Base-by-base conservation (phyloP, 2,329 filamentous ascomycete species). In the Talaromyces pinophilus region DNA sequence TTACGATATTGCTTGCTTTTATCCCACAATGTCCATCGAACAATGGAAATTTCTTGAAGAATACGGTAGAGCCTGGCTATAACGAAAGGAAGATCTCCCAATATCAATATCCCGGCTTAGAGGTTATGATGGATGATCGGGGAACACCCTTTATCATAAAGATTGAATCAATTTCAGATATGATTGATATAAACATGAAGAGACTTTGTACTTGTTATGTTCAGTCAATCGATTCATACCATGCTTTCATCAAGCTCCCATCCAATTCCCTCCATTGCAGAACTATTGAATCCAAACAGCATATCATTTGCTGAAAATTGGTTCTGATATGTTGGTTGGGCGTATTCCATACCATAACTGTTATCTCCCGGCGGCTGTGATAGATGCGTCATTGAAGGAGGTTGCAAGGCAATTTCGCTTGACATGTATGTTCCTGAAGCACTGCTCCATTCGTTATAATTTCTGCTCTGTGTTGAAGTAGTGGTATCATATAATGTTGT, bases 241-340 rank as follows among this genome's bases (percentile, higher is more conserved):
- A 57, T 57, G 54, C 13, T 33, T 30, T 54, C 35, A 35, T 63
- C 61, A 30, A 65, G 42, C 30, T 65, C 63, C 63, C 63, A 65
- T 17, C 63, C 55, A 44, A 61, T 65, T 10, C 63, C 63, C 28
- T 65, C 63, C 48, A 65, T 60, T 33, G 69, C 68, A 1, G 74
- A 75, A 10, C 74, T 72, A 67, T 77, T 76, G 54, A 77, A 76
- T 1, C 75, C 74, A 65, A 77, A 77, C 28, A 77, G 62, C 68
- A 73, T 72, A 66, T 77, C 73, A 59, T 76, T 74, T 50, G 71
- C 73, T 10, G 63, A 60, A 28, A 69, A 48, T 6, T 63, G 65
- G 44, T 61, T 40, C 17, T 42, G 28, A 25, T 67, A 59, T n/a
- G 17, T 33, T n/a, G 33, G 54, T 19, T 61, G 63, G 15, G 28